These are phyloP conservation scores for Fraxinus cuspidata DNA, from an alignment of 257 asterid genomes.

Conservation along the genomic window DNA sequence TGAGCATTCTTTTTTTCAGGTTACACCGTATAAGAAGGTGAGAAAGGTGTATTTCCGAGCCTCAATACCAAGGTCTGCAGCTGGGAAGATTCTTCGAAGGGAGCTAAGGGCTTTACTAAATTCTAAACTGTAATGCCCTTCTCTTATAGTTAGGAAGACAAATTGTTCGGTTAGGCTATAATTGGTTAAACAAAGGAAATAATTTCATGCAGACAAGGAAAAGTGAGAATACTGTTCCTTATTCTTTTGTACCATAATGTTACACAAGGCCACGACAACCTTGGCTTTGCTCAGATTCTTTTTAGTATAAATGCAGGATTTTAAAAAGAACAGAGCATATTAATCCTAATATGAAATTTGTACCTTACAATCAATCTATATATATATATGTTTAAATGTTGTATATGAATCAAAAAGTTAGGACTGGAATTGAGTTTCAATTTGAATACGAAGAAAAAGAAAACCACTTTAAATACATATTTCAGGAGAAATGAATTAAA, in stretches of 20 bases:
- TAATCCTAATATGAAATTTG: no score
- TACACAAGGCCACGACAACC: background rate
- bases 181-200: background rate
- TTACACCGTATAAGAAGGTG: background rate
- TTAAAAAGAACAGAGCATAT: no score
- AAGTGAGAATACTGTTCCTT: background rate
- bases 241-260: background rate
- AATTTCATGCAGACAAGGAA: background rate
- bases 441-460: no score
- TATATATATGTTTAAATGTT: no score
- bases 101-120: slow-evolving; percentile 40
- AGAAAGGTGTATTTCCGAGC: slow-evolving; percentile 56
- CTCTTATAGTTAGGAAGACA: background rate
- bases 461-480: no score
- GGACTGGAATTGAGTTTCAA: no score
- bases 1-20: no score
- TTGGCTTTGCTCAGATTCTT: background rate
- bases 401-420: no score
- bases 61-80: slow-evolving; percentile 57
- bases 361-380: no score
- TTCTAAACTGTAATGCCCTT: slow-evolving; percentile 51
- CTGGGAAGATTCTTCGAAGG: slow-evolving; percentile 73
- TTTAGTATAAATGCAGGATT: no score
- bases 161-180: background rate
- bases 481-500: no score